Conservation (phyloP, 164 flowering plant genomes). For the Brasenia schreberi region DNA sequence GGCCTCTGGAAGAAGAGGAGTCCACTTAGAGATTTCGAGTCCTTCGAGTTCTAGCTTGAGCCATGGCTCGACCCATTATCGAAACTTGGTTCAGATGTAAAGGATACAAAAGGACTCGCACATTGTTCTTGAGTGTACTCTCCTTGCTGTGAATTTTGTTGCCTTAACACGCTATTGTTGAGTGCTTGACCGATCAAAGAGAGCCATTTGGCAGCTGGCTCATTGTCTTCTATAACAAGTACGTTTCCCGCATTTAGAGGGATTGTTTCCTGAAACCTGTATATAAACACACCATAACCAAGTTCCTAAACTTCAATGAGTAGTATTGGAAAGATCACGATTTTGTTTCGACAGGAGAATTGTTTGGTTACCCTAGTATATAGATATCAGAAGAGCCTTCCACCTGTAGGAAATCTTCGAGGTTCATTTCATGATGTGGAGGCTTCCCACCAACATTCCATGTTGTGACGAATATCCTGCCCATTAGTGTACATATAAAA, state of each 20-base stretch:
- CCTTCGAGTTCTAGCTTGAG: conserved; percentile 12
- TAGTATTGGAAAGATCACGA: neutral
- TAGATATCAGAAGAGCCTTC: conserved; percentile 79
- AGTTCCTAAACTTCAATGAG: neutral
- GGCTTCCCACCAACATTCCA: conserved; percentile 97
- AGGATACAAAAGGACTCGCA: neutral
- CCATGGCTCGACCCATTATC: conserved; percentile 10
- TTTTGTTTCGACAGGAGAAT: neutral
- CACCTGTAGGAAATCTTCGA: conserved; percentile 75
- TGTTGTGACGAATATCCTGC: conserved; percentile 73
- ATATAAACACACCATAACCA: neutral
- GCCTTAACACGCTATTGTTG: conserved; percentile 20
- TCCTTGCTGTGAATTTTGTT: conserved; percentile 11
- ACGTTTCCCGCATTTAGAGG: conserved; percentile 93
- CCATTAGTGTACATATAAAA: neutral
- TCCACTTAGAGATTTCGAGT: conserved; percentile 14
- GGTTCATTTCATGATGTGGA: conserved; percentile 51
- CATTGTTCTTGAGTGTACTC: neutral
- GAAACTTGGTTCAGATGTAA: neutral
- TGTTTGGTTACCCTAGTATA: conserved; percentile 51
- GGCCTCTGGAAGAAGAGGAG: conserved; percentile 54
- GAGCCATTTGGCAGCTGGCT: conserved; percentile 86
- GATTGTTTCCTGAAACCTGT: conserved; percentile 97
- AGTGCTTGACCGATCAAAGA: conserved; percentile 64
- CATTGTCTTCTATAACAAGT: conserved; percentile 76